Percentiles rank a stretch among this genome's conserved stretches.
These are phyloP conservation scores for Coemansia aciculifera DNA, from an alignment of 192 early-diverging fungal genomes.

Conservation along the genomic window DNA sequence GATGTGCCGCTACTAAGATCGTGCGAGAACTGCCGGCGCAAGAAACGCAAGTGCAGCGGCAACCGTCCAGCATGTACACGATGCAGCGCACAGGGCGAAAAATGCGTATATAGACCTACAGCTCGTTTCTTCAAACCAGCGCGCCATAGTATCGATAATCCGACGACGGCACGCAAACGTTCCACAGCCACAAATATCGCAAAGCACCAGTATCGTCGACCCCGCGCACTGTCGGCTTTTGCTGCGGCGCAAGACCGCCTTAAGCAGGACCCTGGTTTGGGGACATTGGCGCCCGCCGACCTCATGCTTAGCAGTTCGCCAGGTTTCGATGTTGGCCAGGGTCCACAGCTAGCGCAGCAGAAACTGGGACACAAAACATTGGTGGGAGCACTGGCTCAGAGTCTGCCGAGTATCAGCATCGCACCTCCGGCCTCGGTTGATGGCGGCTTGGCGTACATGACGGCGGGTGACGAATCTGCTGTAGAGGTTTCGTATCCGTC, in stretches of 20 bases:
- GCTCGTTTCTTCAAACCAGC: conserved; percentile 43
- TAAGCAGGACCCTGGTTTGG: conserved; percentile 1
- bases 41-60: conserved; percentile 57
- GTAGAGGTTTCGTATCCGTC: not conserved
- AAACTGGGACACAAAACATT: conserved; percentile 1
- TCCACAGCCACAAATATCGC: not conserved
- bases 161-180: conserved; percentile 7
- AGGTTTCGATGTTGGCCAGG: not conserved
- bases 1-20: conserved; percentile 42
- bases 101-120: conserved; percentile 48
- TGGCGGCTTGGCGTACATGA: conserved; percentile 46
- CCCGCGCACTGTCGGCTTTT: conserved; percentile 38
- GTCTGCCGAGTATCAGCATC: not conserved
- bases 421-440: conserved; percentile 8
- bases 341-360: not conserved
- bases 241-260: conserved; percentile 16
- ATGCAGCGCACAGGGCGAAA: conserved; percentile 42
- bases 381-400: not conserved
- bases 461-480: conserved; percentile 13
- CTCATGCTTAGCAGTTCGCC: conserved; percentile 20
- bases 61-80: conserved; percentile 42
- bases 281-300: conserved; percentile 34
- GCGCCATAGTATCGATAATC: not conserved
- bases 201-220: conserved; percentile 13
- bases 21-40: conserved; percentile 54